These are phyloP conservation scores for Kwoniella botswanensis DNA, from an alignment of 768 basidiomycete genomes.

Conservation along the genomic window DNA sequence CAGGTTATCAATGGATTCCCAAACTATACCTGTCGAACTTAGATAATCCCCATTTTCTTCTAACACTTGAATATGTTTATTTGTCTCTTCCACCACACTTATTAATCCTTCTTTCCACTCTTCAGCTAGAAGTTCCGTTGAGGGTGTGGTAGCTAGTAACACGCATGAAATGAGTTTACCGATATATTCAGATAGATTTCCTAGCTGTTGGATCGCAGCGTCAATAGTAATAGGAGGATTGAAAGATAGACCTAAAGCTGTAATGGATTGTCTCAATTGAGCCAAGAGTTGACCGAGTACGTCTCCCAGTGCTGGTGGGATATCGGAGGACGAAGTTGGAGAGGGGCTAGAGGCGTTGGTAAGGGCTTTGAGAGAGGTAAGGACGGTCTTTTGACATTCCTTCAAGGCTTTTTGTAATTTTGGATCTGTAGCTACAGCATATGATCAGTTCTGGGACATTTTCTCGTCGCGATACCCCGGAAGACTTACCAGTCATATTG, in stretches of 20 bases:
- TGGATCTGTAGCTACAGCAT: background rate
- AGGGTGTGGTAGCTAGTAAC: slow-evolving; percentile 12
- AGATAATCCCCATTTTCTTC: slow-evolving; percentile 35
- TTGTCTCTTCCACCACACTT: slow-evolving; percentile 23
- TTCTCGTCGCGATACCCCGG: too few relatives aligned
- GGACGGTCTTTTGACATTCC: slow-evolving; percentile 8
- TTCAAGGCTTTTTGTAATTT: slow-evolving; percentile 20
- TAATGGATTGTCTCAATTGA: slow-evolving; percentile 36
- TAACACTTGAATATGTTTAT: slow-evolving; percentile 18
- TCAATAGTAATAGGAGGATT: slow-evolving; percentile 45
- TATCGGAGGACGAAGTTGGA: slow-evolving; percentile 10
- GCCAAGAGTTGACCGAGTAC: slow-evolving; percentile 26
- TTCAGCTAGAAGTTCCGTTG: slow-evolving; percentile 21
- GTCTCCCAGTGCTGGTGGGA: slow-evolving; percentile 26
- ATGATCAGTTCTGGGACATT: background rate
- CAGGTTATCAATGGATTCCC: slow-evolving; percentile 43
- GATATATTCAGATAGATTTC: slow-evolving; percentile 35
- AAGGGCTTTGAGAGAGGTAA: slow-evolving; percentile 14
- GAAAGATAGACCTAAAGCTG: slow-evolving; percentile 42
- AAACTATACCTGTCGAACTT: slow-evolving; percentile 43
- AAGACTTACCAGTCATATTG: slow-evolving; percentile 5
- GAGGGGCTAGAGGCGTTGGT: slow-evolving; percentile 18
- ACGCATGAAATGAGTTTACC: slow-evolving; percentile 39
- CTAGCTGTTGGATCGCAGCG: slow-evolving; percentile 41
- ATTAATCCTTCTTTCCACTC: slow-evolving; percentile 43